A percentile compares a stretch with the other conserved stretches of the same genome.
These are phyloP conservation scores for Penicillium sp. DNA, from an alignment of 2,329 filamentous ascomycete genomes.

Conservation along the genomic window DNA sequence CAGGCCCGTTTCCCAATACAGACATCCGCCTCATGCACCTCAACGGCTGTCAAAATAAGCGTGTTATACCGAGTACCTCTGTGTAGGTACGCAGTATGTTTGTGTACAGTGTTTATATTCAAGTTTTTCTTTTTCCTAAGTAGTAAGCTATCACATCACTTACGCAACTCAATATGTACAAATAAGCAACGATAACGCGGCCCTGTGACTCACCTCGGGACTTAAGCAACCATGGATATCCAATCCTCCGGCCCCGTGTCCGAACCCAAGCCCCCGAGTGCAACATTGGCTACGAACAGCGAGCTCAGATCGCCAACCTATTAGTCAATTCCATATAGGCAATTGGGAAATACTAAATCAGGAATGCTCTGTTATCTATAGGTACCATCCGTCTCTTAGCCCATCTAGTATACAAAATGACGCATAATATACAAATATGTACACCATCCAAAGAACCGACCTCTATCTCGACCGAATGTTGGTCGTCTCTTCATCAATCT, in stretches of 20 bases:
- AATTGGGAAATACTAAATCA: too few species aligned
- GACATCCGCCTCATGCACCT: not conserved
- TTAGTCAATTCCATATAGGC: too few species aligned
- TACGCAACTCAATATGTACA: not conserved
- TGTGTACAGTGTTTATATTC: not conserved
- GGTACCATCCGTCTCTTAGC: not conserved
- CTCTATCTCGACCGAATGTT: not conserved
- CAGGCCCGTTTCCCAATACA: not conserved
- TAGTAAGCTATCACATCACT: too few species aligned
- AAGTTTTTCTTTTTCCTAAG: too few species aligned
- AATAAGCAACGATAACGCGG: too few species aligned
- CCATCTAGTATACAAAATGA: not conserved
- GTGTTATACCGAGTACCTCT: too few species aligned
- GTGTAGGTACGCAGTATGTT: too few species aligned
- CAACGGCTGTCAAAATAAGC: not conserved
- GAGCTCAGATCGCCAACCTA: too few species aligned
- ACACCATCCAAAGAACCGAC: not conserved
- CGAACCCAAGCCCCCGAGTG: not conserved
- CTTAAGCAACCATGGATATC: not conserved
- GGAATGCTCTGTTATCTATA: not conserved
- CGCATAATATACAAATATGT: not conserved
- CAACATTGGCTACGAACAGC: not conserved
- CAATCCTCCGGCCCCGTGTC: slow-evolving; percentile 19
- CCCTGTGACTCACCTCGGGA: not conserved
- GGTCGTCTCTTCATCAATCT: slow-evolving; percentile 12